Base-by-base conservation (phyloP, 2,329 filamentous ascomycete species). In the Xylariaceae sp. region DNA sequence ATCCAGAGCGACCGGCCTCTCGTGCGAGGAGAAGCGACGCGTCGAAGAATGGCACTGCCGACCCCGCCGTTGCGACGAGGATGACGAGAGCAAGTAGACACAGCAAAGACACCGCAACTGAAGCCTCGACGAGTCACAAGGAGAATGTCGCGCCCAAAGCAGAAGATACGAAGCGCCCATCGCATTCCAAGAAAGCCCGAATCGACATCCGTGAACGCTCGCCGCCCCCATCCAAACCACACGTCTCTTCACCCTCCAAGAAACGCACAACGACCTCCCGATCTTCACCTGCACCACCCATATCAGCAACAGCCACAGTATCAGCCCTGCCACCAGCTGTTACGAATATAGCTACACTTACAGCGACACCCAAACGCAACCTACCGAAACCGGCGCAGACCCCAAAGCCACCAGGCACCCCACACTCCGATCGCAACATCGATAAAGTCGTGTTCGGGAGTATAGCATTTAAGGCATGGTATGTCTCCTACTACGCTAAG, bases 391-490 rank as follows among this genome's bases (percentile, higher is more conserved):
- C 48, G 28, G 40, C 57, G 34, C 61, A 58, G 31, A 52, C 47
- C 3, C 40, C 49, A 4, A 64, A 62, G 34, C 59, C 62, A 13
- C 63, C 64, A 13, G 58, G 69, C 1, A 70, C 73, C 6, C 72
- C 70, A 1, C 70, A 71, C 34, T 66, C 77, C 10, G 85, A 88
- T 61, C 88, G 88, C 51, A 96, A 95, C 68, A 87, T 97, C 59
- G 84, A 90, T 66, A 89, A 90, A 67, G 89, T 97, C 47, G 86
- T 96, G 49, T 78, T 97, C 55, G 93, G 92, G 5, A 84, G 91
- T 63, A 78, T 94, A 31, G 84, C 86, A 63, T 95, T 97, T 73
- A 85, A 86, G 62, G 88, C 92, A 2, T 96, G 92, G 91, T 97
- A 94, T 69, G 90, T 91, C 7, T 95, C 90, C 14, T 94, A 92